phyloP scores from a whole-genome alignment of 306 rosid genomes.

The Quercus gilva region DNA sequence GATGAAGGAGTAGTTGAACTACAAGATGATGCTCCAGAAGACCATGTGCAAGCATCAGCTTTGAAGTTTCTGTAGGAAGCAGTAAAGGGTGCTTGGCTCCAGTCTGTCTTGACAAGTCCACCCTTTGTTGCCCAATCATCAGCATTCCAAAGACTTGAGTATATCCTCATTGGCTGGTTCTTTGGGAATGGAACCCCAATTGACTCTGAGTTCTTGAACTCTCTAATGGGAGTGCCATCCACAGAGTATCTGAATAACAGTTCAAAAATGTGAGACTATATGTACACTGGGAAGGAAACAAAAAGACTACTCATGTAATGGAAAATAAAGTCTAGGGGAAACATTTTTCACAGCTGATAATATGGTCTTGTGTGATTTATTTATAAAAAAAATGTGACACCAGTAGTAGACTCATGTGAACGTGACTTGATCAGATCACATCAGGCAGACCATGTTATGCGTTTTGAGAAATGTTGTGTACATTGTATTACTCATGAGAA shows the following conservation, averaged over 20 bases:
- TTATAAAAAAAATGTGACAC: too few relatives aligned
- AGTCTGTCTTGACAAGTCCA: slow-evolving; percentile 69
- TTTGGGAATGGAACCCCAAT: slow-evolving; percentile 27
- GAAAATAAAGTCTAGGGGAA: too few relatives aligned
- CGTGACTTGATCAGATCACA: too few relatives aligned
- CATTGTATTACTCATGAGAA: too few relatives aligned
- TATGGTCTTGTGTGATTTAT: too few relatives aligned
- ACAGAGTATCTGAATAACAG: slow-evolving; percentile 43
- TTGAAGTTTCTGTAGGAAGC: slow-evolving; percentile 51
- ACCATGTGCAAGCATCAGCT: slow-evolving; percentile 55
- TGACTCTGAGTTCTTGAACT: slow-evolving; percentile 33
- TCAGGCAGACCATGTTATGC: too few relatives aligned
- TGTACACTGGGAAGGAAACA: too few relatives aligned
- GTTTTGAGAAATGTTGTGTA: too few relatives aligned
- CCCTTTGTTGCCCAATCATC: slow-evolving; percentile 78
- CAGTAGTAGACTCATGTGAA: too few relatives aligned
- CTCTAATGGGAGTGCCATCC: slow-evolving; percentile 38
- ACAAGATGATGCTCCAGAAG: slow-evolving; percentile 46
- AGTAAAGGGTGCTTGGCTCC: slow-evolving; percentile 61
- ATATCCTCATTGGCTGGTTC: slow-evolving; percentile 33
- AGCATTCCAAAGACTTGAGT: slow-evolving; percentile 44
- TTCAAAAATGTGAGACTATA: too few relatives aligned
- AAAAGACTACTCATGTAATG: too few relatives aligned
- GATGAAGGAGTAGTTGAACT: slow-evolving; percentile 6
- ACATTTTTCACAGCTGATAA: too few relatives aligned